phyloP scores from a whole-genome alignment of 1,284 basidiomycete species.

The Ustilago lituana region DNA sequence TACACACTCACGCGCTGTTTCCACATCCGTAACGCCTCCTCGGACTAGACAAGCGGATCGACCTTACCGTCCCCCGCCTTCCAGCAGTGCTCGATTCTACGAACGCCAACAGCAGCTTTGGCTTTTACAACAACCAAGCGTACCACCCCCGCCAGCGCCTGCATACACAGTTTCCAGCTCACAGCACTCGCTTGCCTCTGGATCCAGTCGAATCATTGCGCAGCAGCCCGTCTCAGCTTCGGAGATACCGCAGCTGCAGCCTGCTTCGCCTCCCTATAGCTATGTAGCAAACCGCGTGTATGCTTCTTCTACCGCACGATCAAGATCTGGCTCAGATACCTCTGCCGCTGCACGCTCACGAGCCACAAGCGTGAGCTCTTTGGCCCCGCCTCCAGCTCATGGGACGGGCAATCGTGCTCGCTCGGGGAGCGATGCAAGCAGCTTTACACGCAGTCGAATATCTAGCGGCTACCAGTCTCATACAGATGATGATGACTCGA shows the following conservation, averaged over 20 bases:
- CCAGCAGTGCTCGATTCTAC: conserved; percentile 41
- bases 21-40: conserved; percentile 18
- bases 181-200: background rate
- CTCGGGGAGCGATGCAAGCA: conserved; percentile 35
- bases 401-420: conserved; percentile 10
- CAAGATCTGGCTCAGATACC: background rate
- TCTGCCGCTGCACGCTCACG: conserved; percentile 7
- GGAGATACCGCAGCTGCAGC: background rate
- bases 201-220: background rate
- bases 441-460: conserved; percentile 44
- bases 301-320: background rate
- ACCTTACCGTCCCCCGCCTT: conserved; percentile 41
- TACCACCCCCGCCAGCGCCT: background rate
- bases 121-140: conserved; percentile 13
- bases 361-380: conserved; percentile 20
- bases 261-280: background rate
- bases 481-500: conserved; percentile 25
- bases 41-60: conserved; percentile 18
- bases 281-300: background rate
- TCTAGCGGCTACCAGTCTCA: conserved; percentile 20
- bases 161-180: background rate
- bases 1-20: conserved; percentile 12
- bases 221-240: background rate
- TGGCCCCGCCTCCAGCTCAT: conserved; percentile 9
- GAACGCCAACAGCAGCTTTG: conserved; percentile 37